Conservation (phyloP, 371 early-diverging fungal species). For the Coemansia sp. region DNA sequence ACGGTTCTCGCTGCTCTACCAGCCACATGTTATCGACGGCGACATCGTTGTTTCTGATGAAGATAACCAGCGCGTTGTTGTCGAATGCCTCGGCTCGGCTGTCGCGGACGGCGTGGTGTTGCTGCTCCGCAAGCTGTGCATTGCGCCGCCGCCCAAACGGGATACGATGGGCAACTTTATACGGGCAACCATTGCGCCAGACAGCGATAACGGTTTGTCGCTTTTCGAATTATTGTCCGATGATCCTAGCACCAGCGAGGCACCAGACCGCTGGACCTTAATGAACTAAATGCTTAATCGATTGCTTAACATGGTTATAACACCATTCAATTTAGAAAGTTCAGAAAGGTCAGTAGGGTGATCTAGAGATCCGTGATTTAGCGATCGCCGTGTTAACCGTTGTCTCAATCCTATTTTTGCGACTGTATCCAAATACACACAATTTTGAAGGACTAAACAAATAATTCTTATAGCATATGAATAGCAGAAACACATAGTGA, state of each 20-base stretch:
- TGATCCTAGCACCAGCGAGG: slow-evolving; percentile 34
- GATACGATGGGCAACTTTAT: slow-evolving; percentile 15
- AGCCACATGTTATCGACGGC: slow-evolving; percentile 35
- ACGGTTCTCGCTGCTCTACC: slow-evolving; percentile 26
- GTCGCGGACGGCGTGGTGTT: slow-evolving; percentile 40
- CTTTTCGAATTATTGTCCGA: slow-evolving; percentile 23
- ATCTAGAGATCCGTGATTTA: no score
- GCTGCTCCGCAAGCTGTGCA: slow-evolving; percentile 23
- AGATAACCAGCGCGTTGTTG: slow-evolving; percentile 22
- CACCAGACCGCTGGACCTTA: slow-evolving; percentile 18
- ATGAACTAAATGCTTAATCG: background rate
- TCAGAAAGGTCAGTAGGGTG: no score
- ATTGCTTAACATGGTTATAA: background rate
- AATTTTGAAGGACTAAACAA: no score
- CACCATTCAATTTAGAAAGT: no score
- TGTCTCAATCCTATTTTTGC: no score
- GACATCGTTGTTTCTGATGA: slow-evolving; percentile 24
- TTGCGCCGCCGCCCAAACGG: slow-evolving; percentile 15
- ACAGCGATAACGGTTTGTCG: slow-evolving; percentile 30
- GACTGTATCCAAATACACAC: no score
- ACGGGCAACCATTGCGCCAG: slow-evolving; percentile 3
- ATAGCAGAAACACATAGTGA: no score
- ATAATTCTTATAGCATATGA: no score
- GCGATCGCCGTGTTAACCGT: no score
- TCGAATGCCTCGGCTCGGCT: slow-evolving; percentile 36